Percentiles rank a stretch among this genome's conserved stretches.
Conservation (phyloP, 2,329 filamentous ascomycete species). For the Fusarium tricinctum region DNA sequence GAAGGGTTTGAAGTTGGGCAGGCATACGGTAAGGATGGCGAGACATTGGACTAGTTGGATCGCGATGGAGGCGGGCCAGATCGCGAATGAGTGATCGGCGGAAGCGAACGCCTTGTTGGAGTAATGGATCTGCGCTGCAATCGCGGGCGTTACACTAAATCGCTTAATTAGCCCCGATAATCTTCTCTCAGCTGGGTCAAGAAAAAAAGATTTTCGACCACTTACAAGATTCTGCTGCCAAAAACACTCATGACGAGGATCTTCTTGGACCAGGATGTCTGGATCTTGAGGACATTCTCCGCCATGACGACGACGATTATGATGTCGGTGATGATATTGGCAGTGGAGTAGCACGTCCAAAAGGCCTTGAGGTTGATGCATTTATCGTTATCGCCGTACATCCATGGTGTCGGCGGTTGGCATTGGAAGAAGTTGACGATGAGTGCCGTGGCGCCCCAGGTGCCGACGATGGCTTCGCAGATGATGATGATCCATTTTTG, state of each 20-base stretch:
- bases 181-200: not conserved
- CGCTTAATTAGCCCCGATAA: constrained; percentile 11
- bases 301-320: constrained; percentile 48
- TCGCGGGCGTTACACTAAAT: constrained; percentile 47
- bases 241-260: constrained; percentile 50
- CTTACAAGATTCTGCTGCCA: constrained; percentile 51
- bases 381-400: constrained; percentile 39
- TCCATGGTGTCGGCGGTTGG: constrained; percentile 47
- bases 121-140: constrained; percentile 48
- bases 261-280: constrained; percentile 49
- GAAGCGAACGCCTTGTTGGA: constrained; percentile 45
- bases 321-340: constrained; percentile 52
- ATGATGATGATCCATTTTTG: constrained; percentile 42
- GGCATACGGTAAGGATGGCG: constrained; percentile 47
- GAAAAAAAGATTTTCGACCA: not conserved
- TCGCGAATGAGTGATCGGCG: constrained; percentile 41
- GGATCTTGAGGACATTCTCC: constrained; percentile 50
- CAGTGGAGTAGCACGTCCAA: constrained; percentile 49
- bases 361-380: constrained; percentile 45
- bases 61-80: constrained; percentile 46
- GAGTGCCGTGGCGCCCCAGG: constrained; percentile 47
- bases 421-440: constrained; percentile 50
- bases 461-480: constrained; percentile 37
- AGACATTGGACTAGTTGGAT: constrained; percentile 51
- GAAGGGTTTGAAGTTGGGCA: constrained; percentile 52